Evolutionary conservation across 805 yeast genomes (phyloP).

Genomic region (Wickerhamomyces canadensis): DNA sequence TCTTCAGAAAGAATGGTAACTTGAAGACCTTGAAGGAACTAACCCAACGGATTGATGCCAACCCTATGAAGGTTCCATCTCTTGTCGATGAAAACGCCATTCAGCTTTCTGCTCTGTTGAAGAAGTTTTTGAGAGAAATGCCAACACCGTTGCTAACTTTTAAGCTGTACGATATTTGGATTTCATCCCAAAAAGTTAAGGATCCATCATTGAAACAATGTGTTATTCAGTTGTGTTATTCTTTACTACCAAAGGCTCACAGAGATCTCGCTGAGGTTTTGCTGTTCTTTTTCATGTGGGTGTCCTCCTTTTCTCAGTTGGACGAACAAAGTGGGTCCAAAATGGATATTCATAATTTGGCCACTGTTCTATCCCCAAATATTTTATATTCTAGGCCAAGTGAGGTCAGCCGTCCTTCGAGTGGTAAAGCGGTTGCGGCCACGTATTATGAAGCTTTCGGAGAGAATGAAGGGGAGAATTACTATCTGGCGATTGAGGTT

Average conservation of each 20-base stretch:
- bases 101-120: constrained; percentile 88
- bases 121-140: constrained; percentile 84
- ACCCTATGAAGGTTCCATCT: constrained; percentile 68
- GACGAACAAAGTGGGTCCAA: constrained; percentile 89
- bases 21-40: constrained; percentile 74
- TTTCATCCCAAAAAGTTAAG: constrained; percentile 52
- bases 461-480: constrained; percentile 55
- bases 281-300: constrained; percentile 86
- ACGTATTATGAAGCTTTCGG: constrained; percentile 34
- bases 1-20: constrained; percentile 94
- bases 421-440: constrained; percentile 18
- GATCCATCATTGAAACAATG: constrained; percentile 43
- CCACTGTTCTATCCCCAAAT: constrained; percentile 94
- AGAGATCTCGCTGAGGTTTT: constrained; percentile 85
- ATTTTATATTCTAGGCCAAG: constrained; percentile 58
- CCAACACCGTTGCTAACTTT: constrained; percentile 88
- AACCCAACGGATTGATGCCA: constrained; percentile 64
- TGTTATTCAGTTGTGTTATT: constrained; percentile 57
- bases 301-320: constrained; percentile 88
- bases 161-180: constrained; percentile 72
- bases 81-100: constrained; percentile 75
- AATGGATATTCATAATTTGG: constrained; percentile 93
- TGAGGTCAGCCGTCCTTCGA: constrained; percentile 23
- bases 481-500: constrained; percentile 87
- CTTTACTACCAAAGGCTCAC: constrained; percentile 74